Base-by-base conservation (phyloP, 257 asterid species). In the Cinchona pubescens region DNA sequence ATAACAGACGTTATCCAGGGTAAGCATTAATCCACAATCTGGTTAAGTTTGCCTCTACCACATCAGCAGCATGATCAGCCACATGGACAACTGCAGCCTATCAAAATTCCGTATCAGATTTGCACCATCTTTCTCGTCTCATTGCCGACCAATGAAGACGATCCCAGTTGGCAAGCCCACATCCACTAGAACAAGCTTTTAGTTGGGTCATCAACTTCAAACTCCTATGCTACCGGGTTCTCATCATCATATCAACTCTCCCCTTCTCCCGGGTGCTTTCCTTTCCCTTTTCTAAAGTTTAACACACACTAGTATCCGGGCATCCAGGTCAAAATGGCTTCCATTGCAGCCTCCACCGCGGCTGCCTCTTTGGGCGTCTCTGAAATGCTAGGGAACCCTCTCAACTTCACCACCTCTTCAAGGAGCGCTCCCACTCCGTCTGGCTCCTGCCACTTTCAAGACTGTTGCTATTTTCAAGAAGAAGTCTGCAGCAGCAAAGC, bases 381-480 rank as follows among this genome's bases (percentile, higher is more conserved):
- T 43, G 94, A 91, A 77, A 87, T 93, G 88, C 82, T 88, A 13
- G 97, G 96, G 4, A 91, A 86, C 75, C 86, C 88, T 8, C 86
- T 93, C 74, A 86, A 82, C 79, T 83, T 88, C 84, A 80, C 71
- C 53, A 81, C 80, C 60, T 83, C 85, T 11, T 77, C 96, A 18
- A 77, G 92, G 79, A 74, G 90, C 0, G 90, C 92, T 11, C 91
- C 92, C 1, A n/a, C 89, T 25, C 83, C 94, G 1, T 87, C 96
- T 1, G 79, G 42, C 76, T 64, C 96, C 29, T n/a, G 71, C 89
- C 75, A 80, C 89, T 69, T 89, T 88, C 86, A 92, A 83, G 67
- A 90, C 97, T 2, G 88, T 92, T 7, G 97, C 98, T 29, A 85
- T 94, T 77, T 94, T 92, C 89, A 92, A 88, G 91, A 90, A 90